Conservation (phyloP, 1,284 basidiomycete genomes). For the Trametes sp. region DNA sequence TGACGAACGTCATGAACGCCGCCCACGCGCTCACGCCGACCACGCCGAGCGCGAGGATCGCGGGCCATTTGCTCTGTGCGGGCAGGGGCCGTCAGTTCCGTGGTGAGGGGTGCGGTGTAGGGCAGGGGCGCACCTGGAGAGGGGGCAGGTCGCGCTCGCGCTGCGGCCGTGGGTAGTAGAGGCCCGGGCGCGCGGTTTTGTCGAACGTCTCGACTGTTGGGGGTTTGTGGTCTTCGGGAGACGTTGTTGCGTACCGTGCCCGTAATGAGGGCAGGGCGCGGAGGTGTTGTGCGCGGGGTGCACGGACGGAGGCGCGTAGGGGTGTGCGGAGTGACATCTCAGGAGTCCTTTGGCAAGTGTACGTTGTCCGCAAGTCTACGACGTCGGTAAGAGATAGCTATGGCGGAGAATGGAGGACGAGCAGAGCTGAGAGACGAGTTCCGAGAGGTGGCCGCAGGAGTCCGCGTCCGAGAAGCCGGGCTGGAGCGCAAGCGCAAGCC, state of each 20-base stretch:
- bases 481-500: neutral
- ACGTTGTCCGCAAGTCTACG: no score
- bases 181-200: conserved; percentile 43
- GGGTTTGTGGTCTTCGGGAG: conserved; percentile 31
- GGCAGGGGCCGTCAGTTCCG: neutral
- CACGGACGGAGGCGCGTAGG: conserved; percentile 20
- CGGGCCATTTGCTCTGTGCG: conserved; percentile 63
- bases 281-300: neutral
- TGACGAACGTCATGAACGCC: conserved; percentile 70
- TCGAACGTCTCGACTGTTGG: conserved; percentile 45
- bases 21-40: conserved; percentile 70
- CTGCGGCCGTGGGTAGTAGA: conserved; percentile 46
- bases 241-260: conserved; percentile 25
- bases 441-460: no score
- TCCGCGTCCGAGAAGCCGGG: neutral
- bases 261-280: conserved; percentile 8
- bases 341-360: neutral
- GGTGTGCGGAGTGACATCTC: conserved; percentile 23
- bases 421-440: no score
- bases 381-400: no score
- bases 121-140: conserved; percentile 44
- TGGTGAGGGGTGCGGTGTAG: neutral
- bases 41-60: conserved; percentile 56
- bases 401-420: no score
- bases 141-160: conserved; percentile 51